Percentiles rank a stretch among this genome's conserved stretches.
Conservation (phyloP, 2,329 filamentous ascomycete genomes). For the Xylaria sp. region DNA sequence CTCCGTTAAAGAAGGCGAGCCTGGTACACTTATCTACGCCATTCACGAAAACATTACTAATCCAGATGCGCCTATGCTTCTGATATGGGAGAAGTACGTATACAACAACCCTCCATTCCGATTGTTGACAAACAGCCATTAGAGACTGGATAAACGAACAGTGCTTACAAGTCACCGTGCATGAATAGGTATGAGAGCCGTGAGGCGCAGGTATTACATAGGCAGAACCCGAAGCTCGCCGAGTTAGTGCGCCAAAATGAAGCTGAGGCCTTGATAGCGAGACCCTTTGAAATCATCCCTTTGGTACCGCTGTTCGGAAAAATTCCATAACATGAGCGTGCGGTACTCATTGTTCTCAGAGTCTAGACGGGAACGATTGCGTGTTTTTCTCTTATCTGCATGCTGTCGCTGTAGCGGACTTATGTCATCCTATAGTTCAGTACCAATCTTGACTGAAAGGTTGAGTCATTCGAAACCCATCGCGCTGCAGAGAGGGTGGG, state of each 20-base stretch:
- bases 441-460: no score
- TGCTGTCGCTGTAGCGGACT: no score
- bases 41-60: not conserved
- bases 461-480: no score
- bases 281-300: constrained; percentile 1
- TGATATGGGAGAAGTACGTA: constrained; percentile 3
- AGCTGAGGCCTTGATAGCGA: not conserved
- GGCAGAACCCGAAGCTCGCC: not conserved
- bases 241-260: not conserved
- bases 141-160: not conserved
- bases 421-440: no score
- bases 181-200: not conserved
- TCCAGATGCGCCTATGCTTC: not conserved
- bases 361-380: not conserved
- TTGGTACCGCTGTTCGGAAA: not conserved
- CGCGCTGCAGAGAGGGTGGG: no score
- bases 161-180: not conserved
- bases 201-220: not conserved
- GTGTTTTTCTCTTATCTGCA: not conserved
- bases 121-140: not conserved
- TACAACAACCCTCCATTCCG: not conserved
- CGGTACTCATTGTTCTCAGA: not conserved
- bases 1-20: not conserved
- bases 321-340: not conserved
- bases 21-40: not conserved